phyloP scores from a whole-genome alignment of 495 filamentous ascomycete genomes.

The Bathelium albidoporum region DNA sequence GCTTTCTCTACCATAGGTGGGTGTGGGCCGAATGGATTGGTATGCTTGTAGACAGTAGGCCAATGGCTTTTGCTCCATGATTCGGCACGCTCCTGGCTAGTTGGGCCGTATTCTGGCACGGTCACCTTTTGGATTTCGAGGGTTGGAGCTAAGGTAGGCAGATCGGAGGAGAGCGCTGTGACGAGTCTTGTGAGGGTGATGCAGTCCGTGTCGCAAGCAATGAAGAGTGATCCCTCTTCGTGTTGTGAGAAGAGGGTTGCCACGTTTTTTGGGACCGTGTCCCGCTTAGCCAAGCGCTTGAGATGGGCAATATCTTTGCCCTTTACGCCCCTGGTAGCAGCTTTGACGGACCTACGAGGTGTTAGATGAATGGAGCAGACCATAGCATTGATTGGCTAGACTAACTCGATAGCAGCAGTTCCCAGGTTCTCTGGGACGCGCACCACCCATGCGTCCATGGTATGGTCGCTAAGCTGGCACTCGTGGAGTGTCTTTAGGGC shows the following conservation, averaged over 20 bases:
- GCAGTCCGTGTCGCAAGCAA: conserved; percentile 33
- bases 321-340: conserved; percentile 44
- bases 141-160: conserved; percentile 28
- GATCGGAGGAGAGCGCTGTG: conserved; percentile 10
- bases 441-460: conserved; percentile 4
- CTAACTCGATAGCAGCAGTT: background rate
- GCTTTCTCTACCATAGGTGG: conserved; percentile 44
- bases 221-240: conserved; percentile 34
- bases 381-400: background rate
- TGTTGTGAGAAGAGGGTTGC: conserved; percentile 12
- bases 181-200: conserved; percentile 38
- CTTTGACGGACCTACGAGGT: conserved; percentile 33
- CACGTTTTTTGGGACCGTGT: conserved; percentile 50
- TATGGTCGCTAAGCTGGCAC: background rate
- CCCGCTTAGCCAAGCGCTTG: conserved; percentile 64
- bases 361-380: background rate
- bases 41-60: conserved; percentile 80
- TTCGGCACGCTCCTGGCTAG: conserved; percentile 61
- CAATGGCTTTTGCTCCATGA: conserved; percentile 69
- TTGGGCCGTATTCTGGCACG: conserved; percentile 67
- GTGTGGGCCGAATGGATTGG: conserved; percentile 67
- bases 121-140: conserved; percentile 42
- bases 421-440: background rate
- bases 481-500: background rate
- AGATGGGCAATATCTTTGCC: conserved; percentile 63